phyloP scores from a whole-genome alignment of 148 eudicot genomes.

The Euryodendron excelsum region DNA sequence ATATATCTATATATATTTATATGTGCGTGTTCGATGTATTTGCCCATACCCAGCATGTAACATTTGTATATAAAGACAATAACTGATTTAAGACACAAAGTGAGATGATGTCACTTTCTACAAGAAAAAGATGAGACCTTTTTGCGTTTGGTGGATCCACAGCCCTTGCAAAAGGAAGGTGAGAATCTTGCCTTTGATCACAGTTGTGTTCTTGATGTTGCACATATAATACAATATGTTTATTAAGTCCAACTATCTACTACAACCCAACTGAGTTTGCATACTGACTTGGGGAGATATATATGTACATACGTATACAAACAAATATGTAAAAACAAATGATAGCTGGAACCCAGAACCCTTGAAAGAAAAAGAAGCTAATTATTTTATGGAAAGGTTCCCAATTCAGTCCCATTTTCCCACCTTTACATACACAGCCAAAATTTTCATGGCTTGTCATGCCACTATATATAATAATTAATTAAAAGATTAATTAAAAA shows the following conservation, averaged over 20 bases:
- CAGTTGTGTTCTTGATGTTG: neutral
- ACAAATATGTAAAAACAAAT: neutral
- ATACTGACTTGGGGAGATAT: no score
- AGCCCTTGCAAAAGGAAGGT: neutral
- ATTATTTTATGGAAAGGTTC: neutral
- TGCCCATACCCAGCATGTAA: neutral
- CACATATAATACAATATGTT: neutral
- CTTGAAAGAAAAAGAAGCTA: neutral
- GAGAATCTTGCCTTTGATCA: neutral
- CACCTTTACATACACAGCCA: neutral
- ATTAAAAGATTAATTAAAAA: neutral
- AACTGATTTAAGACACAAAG: neutral
- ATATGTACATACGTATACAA: neutral
- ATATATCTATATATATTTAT: neutral
- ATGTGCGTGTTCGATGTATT: no score
- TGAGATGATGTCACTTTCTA: slow-evolving; percentile 2
- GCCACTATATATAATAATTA: neutral
- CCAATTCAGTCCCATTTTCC: neutral
- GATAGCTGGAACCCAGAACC: neutral
- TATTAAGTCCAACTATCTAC: neutral
- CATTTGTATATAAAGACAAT: neutral
- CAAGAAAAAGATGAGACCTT: neutral
- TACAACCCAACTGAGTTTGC: neutral
- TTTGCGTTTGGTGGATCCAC: neutral
- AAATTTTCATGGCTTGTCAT: neutral